phyloP scores from a whole-genome alignment of 345 rosid species.

The Citrus maxima region DNA sequence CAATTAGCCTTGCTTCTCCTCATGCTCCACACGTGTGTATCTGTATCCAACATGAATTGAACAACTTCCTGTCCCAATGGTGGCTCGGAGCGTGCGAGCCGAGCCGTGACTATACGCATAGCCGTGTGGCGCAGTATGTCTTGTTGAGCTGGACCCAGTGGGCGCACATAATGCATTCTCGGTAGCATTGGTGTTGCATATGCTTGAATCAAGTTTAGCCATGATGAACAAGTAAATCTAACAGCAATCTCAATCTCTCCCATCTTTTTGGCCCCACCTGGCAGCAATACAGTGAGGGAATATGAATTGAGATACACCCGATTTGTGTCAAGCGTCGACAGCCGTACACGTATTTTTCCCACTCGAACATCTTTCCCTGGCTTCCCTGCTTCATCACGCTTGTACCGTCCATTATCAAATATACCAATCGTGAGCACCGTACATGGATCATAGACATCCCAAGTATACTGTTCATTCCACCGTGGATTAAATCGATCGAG shows the following conservation, averaged over 20 bases:
- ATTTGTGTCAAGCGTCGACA: conserved; percentile 79
- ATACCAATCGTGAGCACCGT: conserved; percentile 80
- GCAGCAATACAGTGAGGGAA: conserved; percentile 54
- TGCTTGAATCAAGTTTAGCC: conserved; percentile 70
- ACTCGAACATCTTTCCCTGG: conserved; percentile 52
- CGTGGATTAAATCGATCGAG: conserved; percentile 86
- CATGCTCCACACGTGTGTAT: conserved; percentile 91
- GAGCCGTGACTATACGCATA: conserved; percentile 68
- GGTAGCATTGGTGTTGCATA: conserved; percentile 78
- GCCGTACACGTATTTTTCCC: conserved; percentile 68
- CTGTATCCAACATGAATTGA: conserved; percentile 74
- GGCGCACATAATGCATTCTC: conserved; percentile 74
- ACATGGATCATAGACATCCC: conserved; percentile 90
- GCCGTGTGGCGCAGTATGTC: conserved; percentile 83
- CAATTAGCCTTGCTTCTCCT: conserved; percentile 90
- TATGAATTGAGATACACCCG: conserved; percentile 60
- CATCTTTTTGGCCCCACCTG: conserved; percentile 79
- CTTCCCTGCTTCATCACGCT: conserved; percentile 53
- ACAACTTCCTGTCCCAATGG: conserved; percentile 86
- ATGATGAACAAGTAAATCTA: conserved; percentile 74
- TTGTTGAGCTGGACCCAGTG: conserved; percentile 72
- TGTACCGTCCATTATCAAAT: conserved; percentile 77
- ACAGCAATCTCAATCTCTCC: conserved; percentile 86
- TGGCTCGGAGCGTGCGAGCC: conserved; percentile 75
- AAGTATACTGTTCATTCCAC: conserved; percentile 92